phyloP scores from a whole-genome alignment of 176 grass and related monocot genomes.

The Olyra latifolia region DNA sequence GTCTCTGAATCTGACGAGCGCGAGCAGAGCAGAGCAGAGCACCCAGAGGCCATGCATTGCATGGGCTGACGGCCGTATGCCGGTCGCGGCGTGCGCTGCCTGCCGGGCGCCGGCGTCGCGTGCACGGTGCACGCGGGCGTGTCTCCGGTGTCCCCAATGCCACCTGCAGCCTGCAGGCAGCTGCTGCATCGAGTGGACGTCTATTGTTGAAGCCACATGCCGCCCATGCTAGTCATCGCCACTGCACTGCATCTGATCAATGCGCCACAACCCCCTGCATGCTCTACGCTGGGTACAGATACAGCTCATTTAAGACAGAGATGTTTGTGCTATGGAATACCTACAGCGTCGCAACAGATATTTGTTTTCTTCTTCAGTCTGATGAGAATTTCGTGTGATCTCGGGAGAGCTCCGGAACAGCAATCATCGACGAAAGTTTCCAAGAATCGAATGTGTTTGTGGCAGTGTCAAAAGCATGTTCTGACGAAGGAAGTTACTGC shows the following conservation, averaged over 20 bases:
- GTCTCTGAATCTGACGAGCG: not conserved
- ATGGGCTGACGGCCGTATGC: not conserved
- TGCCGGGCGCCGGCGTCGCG: constrained; percentile 3
- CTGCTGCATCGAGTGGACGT: constrained; percentile 17
- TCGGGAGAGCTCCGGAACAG: not conserved
- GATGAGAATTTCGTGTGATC: not conserved
- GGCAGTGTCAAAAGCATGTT: not conserved
- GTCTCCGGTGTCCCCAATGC: constrained; percentile 4
- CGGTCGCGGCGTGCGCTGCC: not conserved
- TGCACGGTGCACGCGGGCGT: constrained; percentile 27
- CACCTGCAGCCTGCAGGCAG: not conserved
- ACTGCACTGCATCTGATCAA: constrained; percentile 3
- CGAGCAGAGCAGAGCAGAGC: not conserved
- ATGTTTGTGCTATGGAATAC: not conserved
- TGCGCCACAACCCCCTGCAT: not conserved
- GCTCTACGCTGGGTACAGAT: not conserved
- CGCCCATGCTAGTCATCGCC: not conserved
- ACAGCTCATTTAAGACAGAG: not conserved
- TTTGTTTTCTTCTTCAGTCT: not conserved
- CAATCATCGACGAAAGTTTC: not conserved
- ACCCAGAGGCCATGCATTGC: not conserved
- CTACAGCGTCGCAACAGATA: not conserved
- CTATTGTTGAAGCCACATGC: not conserved
- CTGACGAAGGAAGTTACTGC: not conserved
- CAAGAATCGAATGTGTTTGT: not conserved